These are phyloP conservation scores for Xerophyta viscosa DNA, from an alignment of 106 monocot species.

Conservation along the genomic window DNA sequence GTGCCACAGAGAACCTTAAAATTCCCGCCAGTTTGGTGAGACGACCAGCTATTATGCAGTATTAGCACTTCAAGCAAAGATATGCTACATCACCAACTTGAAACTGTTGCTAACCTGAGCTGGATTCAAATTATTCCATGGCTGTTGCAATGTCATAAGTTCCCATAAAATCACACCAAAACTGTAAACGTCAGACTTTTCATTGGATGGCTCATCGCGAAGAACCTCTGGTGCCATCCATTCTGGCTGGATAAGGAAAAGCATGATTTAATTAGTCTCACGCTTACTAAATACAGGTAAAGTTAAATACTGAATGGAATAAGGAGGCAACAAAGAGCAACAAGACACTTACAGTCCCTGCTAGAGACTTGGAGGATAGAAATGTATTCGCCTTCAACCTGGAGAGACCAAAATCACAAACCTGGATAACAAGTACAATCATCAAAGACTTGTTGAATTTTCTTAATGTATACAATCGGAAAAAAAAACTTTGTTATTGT, in stretches of 20 bases:
- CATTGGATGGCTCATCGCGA: slow-evolving; percentile 96
- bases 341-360: slow-evolving; percentile 80
- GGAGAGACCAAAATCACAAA: slow-evolving; percentile 99
- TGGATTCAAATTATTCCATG: slow-evolving; percentile 95
- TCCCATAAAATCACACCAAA: slow-evolving; percentile 99
- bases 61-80: too few species aligned
- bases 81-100: background rate
- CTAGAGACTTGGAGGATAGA: slow-evolving; percentile 92
- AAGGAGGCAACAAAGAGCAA: background rate
- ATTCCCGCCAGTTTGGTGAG: too few species aligned
- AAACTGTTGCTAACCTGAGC: slow-evolving; percentile 59
- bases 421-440: slow-evolving; percentile 28
- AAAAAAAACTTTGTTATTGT: too few species aligned
- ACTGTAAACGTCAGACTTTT: slow-evolving; percentile 98
- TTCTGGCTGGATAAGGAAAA: slow-evolving; percentile 54
- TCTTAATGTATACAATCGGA: background rate
- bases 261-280: background rate
- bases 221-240: slow-evolving; percentile 99
- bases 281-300: too few species aligned
- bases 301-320: too few species aligned
- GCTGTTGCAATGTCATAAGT: slow-evolving; percentile 97
- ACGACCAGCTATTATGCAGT: too few species aligned
- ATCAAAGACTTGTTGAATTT: too few species aligned
- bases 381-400: slow-evolving; percentile 87
- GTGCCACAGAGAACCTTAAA: too few species aligned